These are phyloP conservation scores for Cochlearia excelsa DNA, from an alignment of 345 rosid species.

Conservation along the genomic window DNA sequence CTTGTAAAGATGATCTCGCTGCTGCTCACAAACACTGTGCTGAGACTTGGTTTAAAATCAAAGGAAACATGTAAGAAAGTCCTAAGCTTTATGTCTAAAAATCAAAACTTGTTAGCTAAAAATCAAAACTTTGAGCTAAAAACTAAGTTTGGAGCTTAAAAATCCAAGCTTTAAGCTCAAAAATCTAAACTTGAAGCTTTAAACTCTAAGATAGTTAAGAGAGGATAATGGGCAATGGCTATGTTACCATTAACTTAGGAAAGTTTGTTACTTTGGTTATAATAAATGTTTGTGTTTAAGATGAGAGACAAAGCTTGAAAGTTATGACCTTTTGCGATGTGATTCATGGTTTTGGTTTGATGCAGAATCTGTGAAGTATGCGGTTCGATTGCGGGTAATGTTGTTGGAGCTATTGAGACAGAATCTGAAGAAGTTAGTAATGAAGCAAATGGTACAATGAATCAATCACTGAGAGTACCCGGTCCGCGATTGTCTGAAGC, in stretches of 20 bases:
- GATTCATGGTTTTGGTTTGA: constrained; percentile 11
- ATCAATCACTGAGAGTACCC: constrained; percentile 33
- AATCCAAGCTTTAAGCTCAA: too few relatives aligned
- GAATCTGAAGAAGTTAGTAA: constrained; percentile 48
- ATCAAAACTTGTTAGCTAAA: too few relatives aligned
- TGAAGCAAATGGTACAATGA: constrained; percentile 41
- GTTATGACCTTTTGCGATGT: background rate
- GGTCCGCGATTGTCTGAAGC: constrained; percentile 38
- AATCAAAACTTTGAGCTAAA: too few relatives aligned
- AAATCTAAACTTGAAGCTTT: too few relatives aligned
- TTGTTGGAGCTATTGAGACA: constrained; percentile 48
- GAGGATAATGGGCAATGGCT: too few relatives aligned
- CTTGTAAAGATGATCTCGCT: constrained; percentile 85
- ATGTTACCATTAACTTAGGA: too few relatives aligned
- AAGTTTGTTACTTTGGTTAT: too few relatives aligned
- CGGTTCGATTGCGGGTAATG: constrained; percentile 72
- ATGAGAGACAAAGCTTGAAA: background rate
- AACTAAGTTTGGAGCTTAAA: too few relatives aligned
- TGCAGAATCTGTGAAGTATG: constrained; percentile 92
- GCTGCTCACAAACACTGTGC: constrained; percentile 88
- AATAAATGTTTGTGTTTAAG: background rate
- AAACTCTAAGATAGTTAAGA: too few relatives aligned
- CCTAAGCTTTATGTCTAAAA: too few relatives aligned
- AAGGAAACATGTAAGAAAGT: constrained; percentile 67
- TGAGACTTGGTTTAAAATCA: constrained; percentile 88